Base-by-base conservation (phyloP, 768 basidiomycete genomes). In the Psilocybe sp. region DNA sequence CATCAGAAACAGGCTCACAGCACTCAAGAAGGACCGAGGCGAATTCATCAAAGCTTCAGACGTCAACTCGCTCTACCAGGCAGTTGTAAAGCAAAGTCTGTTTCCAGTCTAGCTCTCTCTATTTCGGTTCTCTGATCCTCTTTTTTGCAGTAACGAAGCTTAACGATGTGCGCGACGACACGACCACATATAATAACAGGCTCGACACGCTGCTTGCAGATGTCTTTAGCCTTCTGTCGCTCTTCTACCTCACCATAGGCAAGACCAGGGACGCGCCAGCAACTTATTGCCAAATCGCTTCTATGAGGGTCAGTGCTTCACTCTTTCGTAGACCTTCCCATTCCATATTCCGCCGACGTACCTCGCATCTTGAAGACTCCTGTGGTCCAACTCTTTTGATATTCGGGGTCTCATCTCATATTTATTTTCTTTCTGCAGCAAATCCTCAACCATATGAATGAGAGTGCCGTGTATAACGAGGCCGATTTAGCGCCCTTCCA, bases 211-310 rank as follows among this genome's bases (percentile, higher is more conserved):
- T 93, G 4, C 83, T 99, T 40, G 86, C 92, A 23, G 97, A 99
- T 70, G 96, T 98, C 34, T 98, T 98, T 73, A 87, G 82, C 62
- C 79, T 99, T 43, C 81, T 99, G 39, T 96, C 93, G 12, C 80
- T 99, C 56, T 98, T 97, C 79, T 99, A 94, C 76, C 84, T 99
- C 60, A 97, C 95, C 34, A 94, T 99, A 54, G 97, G 97, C 38
- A 95, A 94, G 73, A 94, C 92, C 36, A 84, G 86, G 57, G 95
- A 98, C 67, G 87, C 87, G 9, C 95, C 96, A 0, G 96, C 95
- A 19, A 92, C 89, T 0, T 99, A 97, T 68, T 92, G 91, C 55
- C 97, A 98, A 62, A 85, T 98, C 55, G 92, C 93, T 35, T 93
- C 88, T 52, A 97, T 99, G 87, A 75, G 89, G 70, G 94, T 98